Evolutionary conservation across 2,329 filamentous ascomycete genomes (phyloP).

Genomic region (Colletotrichum ledebouriae): DNA sequence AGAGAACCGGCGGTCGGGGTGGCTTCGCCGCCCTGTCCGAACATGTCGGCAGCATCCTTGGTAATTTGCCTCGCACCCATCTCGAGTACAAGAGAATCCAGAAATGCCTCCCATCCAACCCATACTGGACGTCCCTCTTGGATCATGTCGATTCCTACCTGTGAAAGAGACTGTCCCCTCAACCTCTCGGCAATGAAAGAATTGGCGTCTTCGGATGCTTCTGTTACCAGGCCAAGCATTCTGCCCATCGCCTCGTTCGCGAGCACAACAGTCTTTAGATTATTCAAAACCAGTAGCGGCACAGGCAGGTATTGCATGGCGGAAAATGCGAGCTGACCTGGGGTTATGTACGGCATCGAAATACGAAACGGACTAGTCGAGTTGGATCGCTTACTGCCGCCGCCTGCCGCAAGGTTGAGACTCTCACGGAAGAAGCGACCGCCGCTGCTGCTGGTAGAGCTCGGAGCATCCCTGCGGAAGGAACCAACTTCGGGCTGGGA

Average conservation of each 20-base stretch:
- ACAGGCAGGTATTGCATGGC: slow-evolving; percentile 82
- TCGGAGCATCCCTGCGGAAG: slow-evolving; percentile 18
- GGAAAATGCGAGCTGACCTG: slow-evolving; percentile 72
- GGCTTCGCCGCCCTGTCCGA: slow-evolving; percentile 49
- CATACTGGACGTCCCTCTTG: slow-evolving; percentile 74
- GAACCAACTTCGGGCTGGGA: neutral
- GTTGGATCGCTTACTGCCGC: slow-evolving; percentile 49
- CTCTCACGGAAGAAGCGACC: slow-evolving; percentile 54
- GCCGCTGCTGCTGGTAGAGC: slow-evolving; percentile 45
- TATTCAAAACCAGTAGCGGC: slow-evolving; percentile 77
- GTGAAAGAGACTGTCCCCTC: slow-evolving; percentile 74
- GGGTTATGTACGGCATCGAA: slow-evolving; percentile 62
- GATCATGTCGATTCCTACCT: slow-evolving; percentile 80
- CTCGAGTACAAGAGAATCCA: slow-evolving; percentile 66
- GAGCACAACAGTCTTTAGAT: slow-evolving; percentile 76
- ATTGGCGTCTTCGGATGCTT: slow-evolving; percentile 55
- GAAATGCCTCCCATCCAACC: slow-evolving; percentile 70
- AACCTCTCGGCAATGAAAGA: slow-evolving; percentile 69
- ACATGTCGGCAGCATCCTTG: slow-evolving; percentile 34
- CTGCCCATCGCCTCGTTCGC: slow-evolving; percentile 83
- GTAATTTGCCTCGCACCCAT: slow-evolving; percentile 49
- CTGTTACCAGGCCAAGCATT: slow-evolving; percentile 68
- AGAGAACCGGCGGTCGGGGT: slow-evolving; percentile 53
- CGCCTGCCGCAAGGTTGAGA: slow-evolving; percentile 40
- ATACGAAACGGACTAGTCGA: slow-evolving; percentile 54